Conservation (phyloP, 1,139 yeast genomes). For the Hanseniaspora gamundiae region DNA sequence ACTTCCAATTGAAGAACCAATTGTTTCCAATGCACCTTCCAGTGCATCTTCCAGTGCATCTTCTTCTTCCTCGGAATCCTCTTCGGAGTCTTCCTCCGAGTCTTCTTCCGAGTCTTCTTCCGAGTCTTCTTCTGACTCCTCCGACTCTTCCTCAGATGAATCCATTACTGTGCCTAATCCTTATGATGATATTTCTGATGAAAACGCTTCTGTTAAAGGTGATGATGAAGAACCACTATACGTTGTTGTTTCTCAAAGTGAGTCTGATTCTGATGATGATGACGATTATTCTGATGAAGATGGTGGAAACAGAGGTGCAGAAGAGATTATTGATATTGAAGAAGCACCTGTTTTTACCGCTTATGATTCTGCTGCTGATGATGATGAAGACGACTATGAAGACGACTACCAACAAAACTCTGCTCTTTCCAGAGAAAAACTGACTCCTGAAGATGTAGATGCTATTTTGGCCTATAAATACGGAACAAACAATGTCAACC, state of each 20-base stretch:
- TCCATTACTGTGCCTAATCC: neutral
- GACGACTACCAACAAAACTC: no score
- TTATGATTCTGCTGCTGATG: neutral
- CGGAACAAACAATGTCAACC: neutral
- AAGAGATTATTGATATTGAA: neutral
- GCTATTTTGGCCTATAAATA: no score
- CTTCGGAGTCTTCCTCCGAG: neutral
- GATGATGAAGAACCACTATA: neutral
- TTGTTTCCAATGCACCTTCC: no score
- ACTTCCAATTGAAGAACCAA: no score
- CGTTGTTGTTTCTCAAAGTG: neutral
- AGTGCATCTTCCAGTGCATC: neutral
- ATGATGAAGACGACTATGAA: neutral
- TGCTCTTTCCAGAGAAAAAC: no score
- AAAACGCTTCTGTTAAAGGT: neutral
- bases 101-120: neutral
- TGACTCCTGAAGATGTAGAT: no score
- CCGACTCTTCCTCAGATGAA: neutral
- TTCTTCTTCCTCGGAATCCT: neutral
- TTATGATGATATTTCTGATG: neutral
- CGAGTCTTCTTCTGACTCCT: neutral
- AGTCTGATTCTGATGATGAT: neutral
- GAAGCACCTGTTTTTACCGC: neutral
- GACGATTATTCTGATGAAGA: neutral
- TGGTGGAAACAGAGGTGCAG: neutral